Evolutionary conservation across 768 basidiomycete genomes (phyloP), one percentile per base, ranked within the genome.

Genomic region (Tricholoma flavovirens): DNA sequence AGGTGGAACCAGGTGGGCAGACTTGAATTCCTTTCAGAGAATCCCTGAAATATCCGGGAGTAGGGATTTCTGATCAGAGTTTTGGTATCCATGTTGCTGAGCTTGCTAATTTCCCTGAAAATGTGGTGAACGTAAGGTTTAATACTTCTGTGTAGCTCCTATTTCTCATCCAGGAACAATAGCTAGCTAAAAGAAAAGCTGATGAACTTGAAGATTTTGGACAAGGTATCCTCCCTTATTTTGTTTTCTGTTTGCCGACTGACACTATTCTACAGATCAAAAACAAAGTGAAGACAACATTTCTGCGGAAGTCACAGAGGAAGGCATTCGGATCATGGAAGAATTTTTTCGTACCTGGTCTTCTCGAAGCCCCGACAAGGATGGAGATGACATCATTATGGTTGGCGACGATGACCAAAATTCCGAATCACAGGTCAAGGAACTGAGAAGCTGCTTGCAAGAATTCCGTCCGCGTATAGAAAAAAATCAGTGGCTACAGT

Each of bases 81-180:
- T 98, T 98, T 65, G 97, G 96, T 71, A 98, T 99, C 26, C 94
- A 98, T 63, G 97, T 99, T 14, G 97, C 97, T 0, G 82, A 93
- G 67, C 76, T 98, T n/a, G 96, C 96, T 3, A 95, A 98, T 70
- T 99, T 99, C 71, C 97, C 97, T 0, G 90, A 95, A 58, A 88
- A 85, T 60, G 95, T 98, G 10, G 82, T 98, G 57, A 91, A 88
- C 77, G 88, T 90, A 49, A 56, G 76, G n/a, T 22, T 45, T 21
- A 49, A 11, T 4, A 59, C 10, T 17, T 7, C 40, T 1, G 10
- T 2, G n/a, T 32, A 6, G 5, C n/a, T 33, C n/a, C 35, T 19
- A 38, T 43, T 22, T 15, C 40, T 48, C 49, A 52, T 46, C 14
- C 52, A 12, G 43, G 48, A 14, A 15, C 30, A 51, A 19, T 65